These are phyloP conservation scores for Hygrocybe coccinea DNA, from an alignment of 768 basidiomycete genomes.

Conservation along the genomic window DNA sequence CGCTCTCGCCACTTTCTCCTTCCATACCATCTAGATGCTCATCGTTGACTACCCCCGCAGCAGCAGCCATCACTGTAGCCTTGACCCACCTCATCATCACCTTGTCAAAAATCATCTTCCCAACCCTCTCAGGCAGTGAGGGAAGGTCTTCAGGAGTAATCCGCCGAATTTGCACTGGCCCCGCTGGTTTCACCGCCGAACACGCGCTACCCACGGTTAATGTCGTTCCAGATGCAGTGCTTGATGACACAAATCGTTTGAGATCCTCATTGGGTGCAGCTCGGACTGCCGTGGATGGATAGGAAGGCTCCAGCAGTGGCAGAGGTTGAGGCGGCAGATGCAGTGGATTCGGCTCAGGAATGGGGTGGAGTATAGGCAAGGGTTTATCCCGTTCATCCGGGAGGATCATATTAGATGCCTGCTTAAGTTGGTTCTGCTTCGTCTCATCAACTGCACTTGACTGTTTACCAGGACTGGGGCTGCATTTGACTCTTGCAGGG, in stretches of 20 bases:
- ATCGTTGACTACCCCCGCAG: slow-evolving; percentile 23
- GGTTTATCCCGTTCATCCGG: slow-evolving; percentile 22
- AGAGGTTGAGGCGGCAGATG: slow-evolving; percentile 25
- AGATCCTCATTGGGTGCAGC: slow-evolving; percentile 62
- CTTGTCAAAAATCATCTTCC: slow-evolving; percentile 84
- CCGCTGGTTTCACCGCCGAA: slow-evolving; percentile 81
- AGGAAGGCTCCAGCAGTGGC: slow-evolving; percentile 35
- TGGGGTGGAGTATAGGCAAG: slow-evolving; percentile 12
- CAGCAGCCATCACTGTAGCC: slow-evolving; percentile 38
- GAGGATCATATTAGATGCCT: slow-evolving; percentile 43
- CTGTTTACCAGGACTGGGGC: slow-evolving; percentile 18
- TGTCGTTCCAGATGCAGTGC: slow-evolving; percentile 75
- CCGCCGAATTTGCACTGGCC: slow-evolving; percentile 70
- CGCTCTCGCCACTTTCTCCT: slow-evolving; percentile 49
- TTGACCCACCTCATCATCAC: slow-evolving; percentile 84
- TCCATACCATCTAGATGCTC: slow-evolving; percentile 24
- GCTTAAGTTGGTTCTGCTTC: slow-evolving; percentile 36
- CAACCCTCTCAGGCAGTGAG: slow-evolving; percentile 68
- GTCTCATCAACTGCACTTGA: slow-evolving; percentile 39
- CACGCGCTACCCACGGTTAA: slow-evolving; percentile 66
- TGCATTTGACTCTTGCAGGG: slow-evolving; percentile 4
- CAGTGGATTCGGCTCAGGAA: slow-evolving; percentile 17
- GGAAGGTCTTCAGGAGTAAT: slow-evolving; percentile 81
- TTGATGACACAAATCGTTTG: slow-evolving; percentile 85
- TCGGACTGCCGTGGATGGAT: slow-evolving; percentile 51